These are phyloP conservation scores for Castanea sativa DNA, from an alignment of 306 rosid species.

Conservation along the genomic window DNA sequence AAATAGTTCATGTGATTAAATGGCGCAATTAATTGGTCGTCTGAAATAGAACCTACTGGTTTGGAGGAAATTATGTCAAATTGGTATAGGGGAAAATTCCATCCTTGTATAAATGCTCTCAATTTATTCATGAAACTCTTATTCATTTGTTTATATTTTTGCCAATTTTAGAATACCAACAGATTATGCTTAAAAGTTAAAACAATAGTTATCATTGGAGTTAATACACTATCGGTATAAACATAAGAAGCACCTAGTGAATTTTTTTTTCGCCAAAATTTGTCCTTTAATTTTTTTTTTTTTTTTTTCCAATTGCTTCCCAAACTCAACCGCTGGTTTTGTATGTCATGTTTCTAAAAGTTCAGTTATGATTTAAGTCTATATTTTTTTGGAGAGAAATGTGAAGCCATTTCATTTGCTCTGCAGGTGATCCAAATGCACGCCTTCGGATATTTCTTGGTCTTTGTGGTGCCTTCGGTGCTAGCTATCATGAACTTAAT, in stretches of 20 bases:
- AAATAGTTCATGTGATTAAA: no score
- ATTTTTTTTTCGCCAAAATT: neutral
- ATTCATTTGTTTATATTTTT: neutral
- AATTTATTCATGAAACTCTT: neutral
- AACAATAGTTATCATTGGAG: neutral
- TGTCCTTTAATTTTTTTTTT: neutral
- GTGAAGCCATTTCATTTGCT: conserved; percentile 12
- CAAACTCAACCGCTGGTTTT: neutral
- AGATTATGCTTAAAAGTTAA: neutral
- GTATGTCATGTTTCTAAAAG: conserved; percentile 11
- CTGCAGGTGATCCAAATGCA: conserved; percentile 77
- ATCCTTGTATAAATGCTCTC: neutral
- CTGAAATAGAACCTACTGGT: no score
- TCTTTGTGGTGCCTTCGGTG: conserved; percentile 60
- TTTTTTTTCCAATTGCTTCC: neutral
- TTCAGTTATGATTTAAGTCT: conserved; percentile 24
- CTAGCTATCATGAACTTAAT: conserved; percentile 78
- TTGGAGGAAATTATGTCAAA: no score
- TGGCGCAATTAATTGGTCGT: no score
- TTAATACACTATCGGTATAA: neutral
- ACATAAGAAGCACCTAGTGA: neutral
- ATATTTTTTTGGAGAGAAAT: neutral
- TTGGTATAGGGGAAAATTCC: no score
- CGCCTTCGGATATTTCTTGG: conserved; percentile 51
- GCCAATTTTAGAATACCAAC: neutral